Percentiles rank a stretch among this genome's conserved stretches.
Conservation (phyloP, 495 filamentous ascomycete species). For the Neurospora sp. region DNA sequence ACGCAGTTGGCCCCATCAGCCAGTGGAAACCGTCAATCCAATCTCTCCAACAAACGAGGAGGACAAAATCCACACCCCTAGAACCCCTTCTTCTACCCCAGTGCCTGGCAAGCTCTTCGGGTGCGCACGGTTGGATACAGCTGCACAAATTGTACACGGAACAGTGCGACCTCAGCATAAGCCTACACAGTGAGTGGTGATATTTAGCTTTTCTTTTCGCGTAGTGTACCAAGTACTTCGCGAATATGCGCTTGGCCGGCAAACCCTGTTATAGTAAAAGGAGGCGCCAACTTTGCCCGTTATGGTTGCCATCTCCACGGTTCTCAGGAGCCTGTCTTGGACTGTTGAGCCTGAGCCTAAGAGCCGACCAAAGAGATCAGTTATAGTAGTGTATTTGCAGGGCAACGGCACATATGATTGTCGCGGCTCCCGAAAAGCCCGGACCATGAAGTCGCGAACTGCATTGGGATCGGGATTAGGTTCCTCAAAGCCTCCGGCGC, state of each 20-base stretch:
- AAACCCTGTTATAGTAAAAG: not conserved
- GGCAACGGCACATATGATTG: not conserved
- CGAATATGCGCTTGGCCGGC: not conserved
- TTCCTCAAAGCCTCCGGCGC: not conserved
- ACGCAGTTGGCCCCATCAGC: not conserved
- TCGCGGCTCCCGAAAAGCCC: not conserved
- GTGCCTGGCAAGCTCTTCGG: not conserved
- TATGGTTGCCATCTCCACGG: not conserved
- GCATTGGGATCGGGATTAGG: not conserved
- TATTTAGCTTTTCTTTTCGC: not conserved
- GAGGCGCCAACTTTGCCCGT: not conserved
- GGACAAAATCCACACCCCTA: not conserved
- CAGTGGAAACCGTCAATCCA: not conserved
- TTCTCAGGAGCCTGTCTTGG: not conserved
- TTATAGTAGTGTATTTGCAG: not conserved
- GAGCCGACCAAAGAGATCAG: not conserved
- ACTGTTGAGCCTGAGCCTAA: not conserved
- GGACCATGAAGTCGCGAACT: not conserved
- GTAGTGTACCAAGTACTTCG: not conserved
- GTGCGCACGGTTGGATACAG: not conserved
- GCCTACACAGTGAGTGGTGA: not conserved
- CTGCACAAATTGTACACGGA: not conserved
- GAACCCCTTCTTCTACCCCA: not conserved
- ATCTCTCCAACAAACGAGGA: not conserved
- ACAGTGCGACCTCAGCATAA: not conserved